A percentile compares a stretch with the other conserved stretches of the same genome.
Conservation (phyloP, 768 basidiomycete genomes). For the Tephrocybe rancida region DNA sequence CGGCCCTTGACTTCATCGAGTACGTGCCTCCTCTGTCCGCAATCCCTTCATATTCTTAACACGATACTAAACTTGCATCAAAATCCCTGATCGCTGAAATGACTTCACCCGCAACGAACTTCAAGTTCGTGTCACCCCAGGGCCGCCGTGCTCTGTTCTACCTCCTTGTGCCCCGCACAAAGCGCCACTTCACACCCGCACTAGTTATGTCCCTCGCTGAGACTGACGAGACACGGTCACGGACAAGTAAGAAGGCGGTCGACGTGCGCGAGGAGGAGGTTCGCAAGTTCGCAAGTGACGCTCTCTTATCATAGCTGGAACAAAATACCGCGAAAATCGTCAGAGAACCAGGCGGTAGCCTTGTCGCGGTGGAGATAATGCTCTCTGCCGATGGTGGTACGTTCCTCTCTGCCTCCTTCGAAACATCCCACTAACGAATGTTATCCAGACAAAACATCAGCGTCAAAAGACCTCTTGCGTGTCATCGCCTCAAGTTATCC, state of each 20-base stretch:
- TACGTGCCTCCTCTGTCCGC: too few species aligned
- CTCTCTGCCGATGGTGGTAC: constrained; percentile 83
- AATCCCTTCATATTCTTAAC: not conserved
- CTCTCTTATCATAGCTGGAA: constrained; percentile 70
- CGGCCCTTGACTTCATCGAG: constrained; percentile 90
- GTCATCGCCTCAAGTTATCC: constrained; percentile 62
- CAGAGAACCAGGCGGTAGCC: constrained; percentile 77
- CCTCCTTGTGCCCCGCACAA: constrained; percentile 80
- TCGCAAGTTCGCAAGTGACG: constrained; percentile 70
- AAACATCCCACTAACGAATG: not conserved
- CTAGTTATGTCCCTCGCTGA: constrained; percentile 72
- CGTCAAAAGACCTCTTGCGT: constrained; percentile 60
- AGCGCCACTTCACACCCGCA: constrained; percentile 86
- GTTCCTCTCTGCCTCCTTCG: constrained; percentile 20
- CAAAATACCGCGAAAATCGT: constrained; percentile 62
- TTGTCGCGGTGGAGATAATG: constrained; percentile 82
- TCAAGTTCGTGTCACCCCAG: constrained; percentile 64
- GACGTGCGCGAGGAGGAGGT: constrained; percentile 69
- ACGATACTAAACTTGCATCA: constrained; percentile 84
- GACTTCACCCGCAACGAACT: constrained; percentile 53
- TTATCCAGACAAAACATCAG: constrained; percentile 66
- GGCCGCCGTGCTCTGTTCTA: constrained; percentile 85
- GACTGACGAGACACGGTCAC: constrained; percentile 75
- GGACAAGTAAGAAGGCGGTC: constrained; percentile 87
- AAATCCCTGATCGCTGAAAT: constrained; percentile 81